These are phyloP conservation scores for Cicer chorassanicum DNA, from an alignment of 306 rosid species.

Conservation along the genomic window DNA sequence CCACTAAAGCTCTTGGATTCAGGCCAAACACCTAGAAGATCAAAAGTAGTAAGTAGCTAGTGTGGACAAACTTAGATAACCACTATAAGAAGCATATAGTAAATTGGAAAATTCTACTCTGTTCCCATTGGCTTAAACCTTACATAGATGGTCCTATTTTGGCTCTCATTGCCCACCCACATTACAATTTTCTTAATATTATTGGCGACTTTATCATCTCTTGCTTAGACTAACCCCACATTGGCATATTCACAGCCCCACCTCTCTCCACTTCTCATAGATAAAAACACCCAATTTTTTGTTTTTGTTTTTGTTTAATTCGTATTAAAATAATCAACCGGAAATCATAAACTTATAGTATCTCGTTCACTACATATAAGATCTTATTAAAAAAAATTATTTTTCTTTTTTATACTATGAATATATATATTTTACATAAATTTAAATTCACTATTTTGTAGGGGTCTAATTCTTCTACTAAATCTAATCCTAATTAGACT, in stretches of 20 bases:
- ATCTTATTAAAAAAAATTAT: no score
- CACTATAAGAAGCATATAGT: neutral
- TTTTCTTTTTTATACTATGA: no score
- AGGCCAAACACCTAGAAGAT: constrained; percentile 73
- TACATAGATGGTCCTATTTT: constrained; percentile 39
- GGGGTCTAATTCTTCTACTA: no score
- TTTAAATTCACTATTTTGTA: no score
- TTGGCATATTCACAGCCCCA: constrained; percentile 20
- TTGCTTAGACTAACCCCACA: constrained; percentile 11
- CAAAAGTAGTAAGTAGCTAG: constrained; percentile 32
- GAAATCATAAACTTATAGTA: neutral
- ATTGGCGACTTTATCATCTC: neutral
- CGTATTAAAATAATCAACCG: neutral
- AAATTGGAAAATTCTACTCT: constrained; percentile 30
- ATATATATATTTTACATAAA: no score
- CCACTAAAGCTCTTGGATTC: constrained; percentile 81
- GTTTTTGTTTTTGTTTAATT: neutral
- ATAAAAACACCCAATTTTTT: neutral
- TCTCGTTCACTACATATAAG: no score
- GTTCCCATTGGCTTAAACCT: constrained; percentile 22
- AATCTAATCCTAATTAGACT: no score
- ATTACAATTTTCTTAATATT: neutral
- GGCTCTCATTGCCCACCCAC: neutral
- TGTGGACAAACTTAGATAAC: constrained; percentile 34
- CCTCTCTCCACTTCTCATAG: neutral